Base-by-base conservation (phyloP, 1,139 yeast genomes). In the Taphrina flavorubra region DNA sequence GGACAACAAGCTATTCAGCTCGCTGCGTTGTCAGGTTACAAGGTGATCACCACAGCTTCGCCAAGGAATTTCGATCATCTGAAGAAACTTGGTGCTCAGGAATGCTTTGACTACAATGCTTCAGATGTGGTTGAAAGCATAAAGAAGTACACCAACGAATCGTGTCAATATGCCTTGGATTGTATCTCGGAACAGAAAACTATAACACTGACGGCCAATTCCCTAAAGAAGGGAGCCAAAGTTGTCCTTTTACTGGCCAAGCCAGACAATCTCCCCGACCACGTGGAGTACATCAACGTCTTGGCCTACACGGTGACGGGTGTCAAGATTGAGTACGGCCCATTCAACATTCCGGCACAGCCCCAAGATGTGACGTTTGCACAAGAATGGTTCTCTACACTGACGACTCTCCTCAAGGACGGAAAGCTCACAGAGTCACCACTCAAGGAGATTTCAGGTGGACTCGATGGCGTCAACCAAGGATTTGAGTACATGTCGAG, bases 1-100 rank as follows among this genome's bases (percentile, higher is more conserved):
- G 89, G 89, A 11, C 79, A 80, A 65, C 68, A 83, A 60, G 88
- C 87, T 7, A 82, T 85, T 69, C 88, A 86, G 75, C 75, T 84
- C 47, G 88, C 86, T 72, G 74, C 79, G 64, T 75, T 82, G 13
- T 82, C 80, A 67, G 88, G 88, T 1, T 78, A 84, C 71, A 81
- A 82, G 39, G 88, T 87, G 36, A 78, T 85, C 68, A 79, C 87
- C 36, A 84, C 85, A 20, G 86, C 88, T 13, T 83, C 86, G 1
- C 75, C 79, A 59, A 81, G 81, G 73, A 79, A 85, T 75, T 79
- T 78, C 69, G 81, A 78, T 11, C 76, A 75, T 63, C 76, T 86
- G 72, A 81, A 80, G 72, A 69, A 76, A 0, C 72, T 84, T 10
- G 94, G 92, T 72, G 91, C 90, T 34, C 88, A 86, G 73, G 78